Evolutionary conservation across 1,284 basidiomycete genomes (phyloP), one percentile per base, ranked within the genome.

Genomic region (Albatrellus sp.): DNA sequence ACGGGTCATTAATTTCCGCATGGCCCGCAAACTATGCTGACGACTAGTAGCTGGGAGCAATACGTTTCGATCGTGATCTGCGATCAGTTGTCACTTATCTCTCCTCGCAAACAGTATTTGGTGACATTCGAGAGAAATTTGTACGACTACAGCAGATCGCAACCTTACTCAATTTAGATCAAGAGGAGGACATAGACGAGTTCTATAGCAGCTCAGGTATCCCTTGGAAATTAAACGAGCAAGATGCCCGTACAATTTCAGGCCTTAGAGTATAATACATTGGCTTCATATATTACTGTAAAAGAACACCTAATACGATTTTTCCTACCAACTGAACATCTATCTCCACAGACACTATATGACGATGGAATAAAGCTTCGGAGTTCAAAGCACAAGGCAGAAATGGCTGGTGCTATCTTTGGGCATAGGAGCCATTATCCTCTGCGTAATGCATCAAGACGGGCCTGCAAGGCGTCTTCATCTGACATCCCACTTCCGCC

Each of bases 21-120:
- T 24, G 24, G 24, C 24, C 24, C 24, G 24, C 7, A 24, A 24
- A 24, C 24, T 3, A 24, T 24, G 24, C 24, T 24, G 7, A 24
- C 24, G 7, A 24, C 24, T 24, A 24, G 31, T 52, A 96, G 87
- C 75, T 98, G 43, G 96, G 96, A n/a, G 93, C 93, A 2, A 84
- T 98, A 48, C 85, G 91, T 12, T 96, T 97, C 59, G 96, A 99
- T 57, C 80, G 88, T 28, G 96, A 99, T 60, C 65, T 98, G 34
- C 75, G 96, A 31, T 76, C 86, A 2, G 75, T 98, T 48, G 80
- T 79, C 11, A 74, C 79, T 2, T 91, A 87, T 61, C 73, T 99
- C 13, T 81, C 86, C 0, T 77, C 80, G 1, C 92, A 96, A 58
- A 89, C 88, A 4, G 72, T 76, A 1, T 90, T 90, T 59, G 89